Percentiles rank a stretch among this genome's conserved stretches.
Evolutionary conservation across 228 moss, liverwort and hornwort genomes (phyloP).

Genomic region (Sphagnum fallax): DNA sequence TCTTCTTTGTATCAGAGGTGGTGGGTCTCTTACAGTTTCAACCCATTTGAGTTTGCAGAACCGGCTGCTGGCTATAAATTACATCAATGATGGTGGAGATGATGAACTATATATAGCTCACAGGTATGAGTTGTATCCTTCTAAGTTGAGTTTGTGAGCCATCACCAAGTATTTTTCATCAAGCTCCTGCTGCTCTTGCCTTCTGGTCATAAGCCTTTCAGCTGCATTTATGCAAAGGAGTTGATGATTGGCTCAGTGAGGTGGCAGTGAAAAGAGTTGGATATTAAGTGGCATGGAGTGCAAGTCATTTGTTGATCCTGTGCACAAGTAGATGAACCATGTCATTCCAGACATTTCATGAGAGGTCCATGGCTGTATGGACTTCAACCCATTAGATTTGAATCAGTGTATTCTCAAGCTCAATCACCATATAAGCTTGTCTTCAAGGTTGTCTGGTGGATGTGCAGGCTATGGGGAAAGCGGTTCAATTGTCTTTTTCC

Average conservation of each 20-base stretch:
- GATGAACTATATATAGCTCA: conserved; percentile 85
- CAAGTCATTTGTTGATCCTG: too few relatives aligned
- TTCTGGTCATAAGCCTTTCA: too few relatives aligned
- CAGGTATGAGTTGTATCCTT: conserved; percentile 39
- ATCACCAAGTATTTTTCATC: too few relatives aligned
- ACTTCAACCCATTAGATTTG: neutral
- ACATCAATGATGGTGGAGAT: conserved; percentile 90
- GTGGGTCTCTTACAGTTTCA: neutral
- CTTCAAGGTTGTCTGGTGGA: neutral
- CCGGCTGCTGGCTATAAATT: conserved; percentile 96
- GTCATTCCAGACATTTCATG: too few relatives aligned
- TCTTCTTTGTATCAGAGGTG: neutral
- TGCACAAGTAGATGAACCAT: too few relatives aligned
- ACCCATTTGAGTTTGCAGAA: conserved; percentile 39
- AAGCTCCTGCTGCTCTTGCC: too few relatives aligned
- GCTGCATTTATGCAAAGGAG: too few relatives aligned
- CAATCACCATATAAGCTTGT: neutral
- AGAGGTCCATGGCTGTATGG: neutral
- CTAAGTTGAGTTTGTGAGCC: neutral
- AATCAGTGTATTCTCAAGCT: neutral
- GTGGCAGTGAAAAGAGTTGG: too few relatives aligned
- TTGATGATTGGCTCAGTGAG: too few relatives aligned
- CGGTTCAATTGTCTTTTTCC: conserved; percentile 87
- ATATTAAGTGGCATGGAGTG: too few relatives aligned
- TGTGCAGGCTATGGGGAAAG: conserved; percentile 85